Evolutionary conservation across 371 early-diverging fungal species (phyloP).

Genomic region (Mucor circinelloides): DNA sequence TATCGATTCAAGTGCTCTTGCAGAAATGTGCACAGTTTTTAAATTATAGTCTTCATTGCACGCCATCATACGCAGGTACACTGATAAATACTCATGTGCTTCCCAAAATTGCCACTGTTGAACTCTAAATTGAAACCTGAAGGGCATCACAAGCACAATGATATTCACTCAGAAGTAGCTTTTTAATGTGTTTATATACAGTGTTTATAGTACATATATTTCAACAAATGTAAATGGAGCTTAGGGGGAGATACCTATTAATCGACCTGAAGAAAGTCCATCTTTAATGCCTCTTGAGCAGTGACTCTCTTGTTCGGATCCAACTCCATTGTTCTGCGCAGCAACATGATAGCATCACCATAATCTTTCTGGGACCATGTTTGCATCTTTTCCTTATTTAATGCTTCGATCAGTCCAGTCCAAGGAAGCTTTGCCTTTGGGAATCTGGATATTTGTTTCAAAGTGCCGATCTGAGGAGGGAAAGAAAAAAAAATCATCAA

Average conservation of each 20-base stretch:
- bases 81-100: no score
- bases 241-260: not conserved
- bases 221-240: no score
- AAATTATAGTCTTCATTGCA: no score
- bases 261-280: slow-evolving; percentile 48
- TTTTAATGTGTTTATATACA: no score
- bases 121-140: no score
- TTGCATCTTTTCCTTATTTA: slow-evolving; percentile 26
- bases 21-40: no score
- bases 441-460: slow-evolving; percentile 60
- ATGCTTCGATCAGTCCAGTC: slow-evolving; percentile 29
- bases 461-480: slow-evolving; percentile 70
- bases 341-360: slow-evolving; percentile 43
- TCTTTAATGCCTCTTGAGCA: slow-evolving; percentile 63
- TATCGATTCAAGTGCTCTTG: no score
- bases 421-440: slow-evolving; percentile 41
- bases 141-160: no score
- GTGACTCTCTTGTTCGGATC: slow-evolving; percentile 53
- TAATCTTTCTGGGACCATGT: slow-evolving; percentile 30
- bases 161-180: no score
- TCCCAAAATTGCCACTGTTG: no score
- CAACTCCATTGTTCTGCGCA: slow-evolving; percentile 47
- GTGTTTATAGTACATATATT: no score
- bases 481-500: not conserved
- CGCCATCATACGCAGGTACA: no score